Percentiles rank a stretch among this genome's conserved stretches.
Conservation (phyloP, 2,329 filamentous ascomycete genomes). For the Penicillium sp. region DNA sequence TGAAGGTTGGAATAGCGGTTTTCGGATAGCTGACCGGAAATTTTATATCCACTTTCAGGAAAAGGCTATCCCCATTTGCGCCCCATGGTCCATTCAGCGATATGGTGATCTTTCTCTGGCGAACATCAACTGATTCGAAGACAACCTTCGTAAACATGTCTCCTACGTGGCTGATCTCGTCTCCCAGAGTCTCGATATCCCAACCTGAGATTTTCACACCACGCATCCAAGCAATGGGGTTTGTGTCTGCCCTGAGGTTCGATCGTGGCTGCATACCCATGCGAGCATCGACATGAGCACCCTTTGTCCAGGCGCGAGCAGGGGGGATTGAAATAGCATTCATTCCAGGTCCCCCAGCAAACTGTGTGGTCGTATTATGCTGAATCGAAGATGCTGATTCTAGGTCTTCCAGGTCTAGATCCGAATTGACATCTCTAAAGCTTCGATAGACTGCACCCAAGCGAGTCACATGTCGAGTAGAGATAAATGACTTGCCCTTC, state of each 20-base stretch:
- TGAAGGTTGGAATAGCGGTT: slow-evolving; percentile 51
- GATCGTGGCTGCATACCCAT: slow-evolving; percentile 52
- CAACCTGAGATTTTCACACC: slow-evolving; percentile 61
- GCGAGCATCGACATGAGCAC: slow-evolving; percentile 50
- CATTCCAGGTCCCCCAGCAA: slow-evolving; percentile 41
- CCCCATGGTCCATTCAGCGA: slow-evolving; percentile 64
- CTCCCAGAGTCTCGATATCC: slow-evolving; percentile 57
- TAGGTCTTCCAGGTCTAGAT: slow-evolving; percentile 56
- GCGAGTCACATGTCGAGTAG: slow-evolving; percentile 72
- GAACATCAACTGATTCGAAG: slow-evolving; percentile 61
- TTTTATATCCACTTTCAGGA: slow-evolving; percentile 58
- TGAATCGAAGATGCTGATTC: slow-evolving; percentile 33
- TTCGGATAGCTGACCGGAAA: slow-evolving; percentile 61
- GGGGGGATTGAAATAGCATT: slow-evolving; percentile 55
- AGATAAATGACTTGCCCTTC: slow-evolving; percentile 65
- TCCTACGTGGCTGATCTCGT: slow-evolving; percentile 63
- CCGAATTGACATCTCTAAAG: slow-evolving; percentile 71
- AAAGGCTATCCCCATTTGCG: slow-evolving; percentile 51
- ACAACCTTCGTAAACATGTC: slow-evolving; percentile 62
- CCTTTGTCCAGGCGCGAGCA: slow-evolving; percentile 49
- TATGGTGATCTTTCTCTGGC: slow-evolving; percentile 55
- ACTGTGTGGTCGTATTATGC: slow-evolving; percentile 19
- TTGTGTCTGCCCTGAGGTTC: slow-evolving; percentile 51
- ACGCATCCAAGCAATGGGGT: slow-evolving; percentile 65
- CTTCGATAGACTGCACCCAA: slow-evolving; percentile 82